Conservation (phyloP, 805 yeast species). For the Peterozyma xylosa region DNA sequence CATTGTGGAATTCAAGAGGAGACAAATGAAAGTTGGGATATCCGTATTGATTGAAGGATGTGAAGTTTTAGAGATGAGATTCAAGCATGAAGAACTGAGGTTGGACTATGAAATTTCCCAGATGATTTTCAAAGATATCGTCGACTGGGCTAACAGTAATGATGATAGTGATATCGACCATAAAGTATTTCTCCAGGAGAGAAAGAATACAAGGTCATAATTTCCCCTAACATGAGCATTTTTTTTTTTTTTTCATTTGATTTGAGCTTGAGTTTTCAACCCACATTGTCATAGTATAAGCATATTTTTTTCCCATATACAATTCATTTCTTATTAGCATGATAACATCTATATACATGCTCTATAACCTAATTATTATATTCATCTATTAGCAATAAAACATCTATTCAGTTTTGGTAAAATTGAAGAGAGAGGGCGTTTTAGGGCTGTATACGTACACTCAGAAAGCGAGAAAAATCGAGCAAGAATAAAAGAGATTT, state of each 20-base stretch:
- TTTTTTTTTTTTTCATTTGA: not conserved
- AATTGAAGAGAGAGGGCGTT: no score
- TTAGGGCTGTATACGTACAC: no score
- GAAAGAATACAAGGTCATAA: not conserved
- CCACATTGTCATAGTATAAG: not conserved
- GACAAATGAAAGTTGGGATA: conserved; percentile 35
- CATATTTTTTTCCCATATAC: not conserved
- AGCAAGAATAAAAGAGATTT: not conserved
- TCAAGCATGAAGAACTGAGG: conserved; percentile 52
- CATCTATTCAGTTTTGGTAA: no score
- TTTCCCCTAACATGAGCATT: not conserved
- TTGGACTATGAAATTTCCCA: conserved; percentile 51
- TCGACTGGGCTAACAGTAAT: conserved; percentile 50
- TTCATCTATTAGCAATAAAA: no score
- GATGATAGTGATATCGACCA: conserved; percentile 29
- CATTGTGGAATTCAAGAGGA: conserved; percentile 57
- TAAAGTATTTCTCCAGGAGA: not conserved
- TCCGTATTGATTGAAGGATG: conserved; percentile 72
- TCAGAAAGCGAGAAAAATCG: no score
- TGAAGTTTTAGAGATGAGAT: conserved; percentile 52
- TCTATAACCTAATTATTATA: no score
- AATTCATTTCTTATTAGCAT: not conserved
- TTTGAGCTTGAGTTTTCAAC: not conserved
- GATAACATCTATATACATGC: not conserved
- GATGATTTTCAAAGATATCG: conserved; percentile 53